These are phyloP conservation scores for Infundibulicybe gibba DNA, from an alignment of 768 basidiomycete genomes.

Conservation along the genomic window DNA sequence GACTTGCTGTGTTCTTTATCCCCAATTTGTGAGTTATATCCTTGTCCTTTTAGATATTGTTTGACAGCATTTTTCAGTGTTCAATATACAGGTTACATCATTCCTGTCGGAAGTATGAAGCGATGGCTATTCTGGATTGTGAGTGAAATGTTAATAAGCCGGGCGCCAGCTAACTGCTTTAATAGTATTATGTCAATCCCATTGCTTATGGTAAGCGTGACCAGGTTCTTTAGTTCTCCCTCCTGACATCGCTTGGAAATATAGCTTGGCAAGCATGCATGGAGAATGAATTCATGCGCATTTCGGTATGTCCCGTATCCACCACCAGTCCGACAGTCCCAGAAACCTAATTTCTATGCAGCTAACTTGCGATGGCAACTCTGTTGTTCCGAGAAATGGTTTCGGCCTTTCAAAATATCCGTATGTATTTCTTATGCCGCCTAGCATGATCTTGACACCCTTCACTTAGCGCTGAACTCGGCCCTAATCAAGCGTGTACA, in stretches of 20 bases:
- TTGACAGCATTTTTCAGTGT: slow-evolving; percentile 27
- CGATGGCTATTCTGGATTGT: slow-evolving; percentile 87
- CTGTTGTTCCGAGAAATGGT: slow-evolving; percentile 63
- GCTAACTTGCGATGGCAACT: slow-evolving; percentile 63
- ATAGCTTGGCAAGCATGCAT: slow-evolving; percentile 72
- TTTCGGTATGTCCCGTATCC: slow-evolving; percentile 40
- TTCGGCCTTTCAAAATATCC: slow-evolving; percentile 57
- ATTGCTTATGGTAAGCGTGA: slow-evolving; percentile 54
- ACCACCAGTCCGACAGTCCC: slow-evolving; percentile 2
- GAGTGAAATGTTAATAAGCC: slow-evolving; percentile 17
- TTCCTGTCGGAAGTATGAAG: slow-evolving; percentile 69
- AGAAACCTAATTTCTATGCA: slow-evolving; percentile 15
- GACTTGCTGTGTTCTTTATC: slow-evolving; percentile 62
- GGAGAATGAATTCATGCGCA: slow-evolving; percentile 86
- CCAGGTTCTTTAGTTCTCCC: background rate
- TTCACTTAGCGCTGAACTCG: slow-evolving; percentile 39
- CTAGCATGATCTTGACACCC: slow-evolving; percentile 8
- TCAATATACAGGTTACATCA: slow-evolving; percentile 67
- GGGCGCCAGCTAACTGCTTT: slow-evolving; percentile 6
- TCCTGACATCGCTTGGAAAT: background rate
- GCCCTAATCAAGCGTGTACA: slow-evolving; percentile 76
- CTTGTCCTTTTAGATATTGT: background rate
- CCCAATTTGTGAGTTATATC: slow-evolving; percentile 54
- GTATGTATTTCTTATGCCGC: slow-evolving; percentile 29
- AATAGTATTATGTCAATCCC: slow-evolving; percentile 75